Evolutionary conservation across 73 alveolate species (phyloP).

Genomic region (Urostyla sp.): DNA sequence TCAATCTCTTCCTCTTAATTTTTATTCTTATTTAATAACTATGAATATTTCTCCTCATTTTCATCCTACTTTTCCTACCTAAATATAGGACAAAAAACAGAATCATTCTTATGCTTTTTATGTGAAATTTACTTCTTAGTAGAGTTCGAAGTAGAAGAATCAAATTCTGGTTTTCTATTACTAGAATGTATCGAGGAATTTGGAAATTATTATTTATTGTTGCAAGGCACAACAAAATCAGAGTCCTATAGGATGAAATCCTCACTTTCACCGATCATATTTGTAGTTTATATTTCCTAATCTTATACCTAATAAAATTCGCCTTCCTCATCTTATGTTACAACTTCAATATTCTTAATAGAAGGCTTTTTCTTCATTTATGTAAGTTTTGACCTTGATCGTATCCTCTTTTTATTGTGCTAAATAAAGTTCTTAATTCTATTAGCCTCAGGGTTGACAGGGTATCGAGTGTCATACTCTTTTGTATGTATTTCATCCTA

Average conservation of each 20-base stretch:
- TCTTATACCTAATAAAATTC: conserved; percentile 45
- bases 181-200: too few relatives aligned
- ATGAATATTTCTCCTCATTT: background rate
- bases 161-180: too few relatives aligned
- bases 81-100: too few relatives aligned
- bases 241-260: too few relatives aligned
- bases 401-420: conserved; percentile 41
- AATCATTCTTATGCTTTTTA: too few relatives aligned
- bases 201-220: too few relatives aligned
- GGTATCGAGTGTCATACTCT: conserved; percentile 8
- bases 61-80: background rate
- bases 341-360: conserved; percentile 4
- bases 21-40: too few relatives aligned
- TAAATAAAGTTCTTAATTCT: background rate
- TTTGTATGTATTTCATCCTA: conserved; percentile 24
- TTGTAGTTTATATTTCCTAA: conserved; percentile 19
- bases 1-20: conserved; percentile 9
- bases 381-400: background rate
- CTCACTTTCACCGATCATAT: too few relatives aligned
- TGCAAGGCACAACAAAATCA: too few relatives aligned
- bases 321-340: background rate
- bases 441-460: background rate
- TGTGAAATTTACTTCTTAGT: too few relatives aligned
- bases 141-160: too few relatives aligned
- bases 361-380: conserved; percentile 11